phyloP scores from a whole-genome alignment of 805 yeast genomes.

The Ogataea corticis region DNA sequence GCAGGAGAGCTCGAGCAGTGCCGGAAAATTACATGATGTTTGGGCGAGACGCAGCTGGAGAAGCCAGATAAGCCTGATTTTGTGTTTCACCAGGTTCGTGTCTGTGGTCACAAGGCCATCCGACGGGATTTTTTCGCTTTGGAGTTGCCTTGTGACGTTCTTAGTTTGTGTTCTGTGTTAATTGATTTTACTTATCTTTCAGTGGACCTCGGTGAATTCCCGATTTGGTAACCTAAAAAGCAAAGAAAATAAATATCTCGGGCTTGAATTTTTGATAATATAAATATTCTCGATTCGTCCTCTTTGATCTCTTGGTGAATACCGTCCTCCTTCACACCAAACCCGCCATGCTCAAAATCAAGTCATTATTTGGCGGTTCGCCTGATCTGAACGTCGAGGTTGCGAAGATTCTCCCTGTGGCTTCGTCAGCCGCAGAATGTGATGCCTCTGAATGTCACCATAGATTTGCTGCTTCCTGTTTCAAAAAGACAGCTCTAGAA shows the following conservation, averaged over 20 bases:
- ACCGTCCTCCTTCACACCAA: neutral
- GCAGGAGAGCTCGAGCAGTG: neutral
- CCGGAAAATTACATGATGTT: neutral
- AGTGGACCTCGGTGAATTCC: neutral
- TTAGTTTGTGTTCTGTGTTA: too few relatives aligned
- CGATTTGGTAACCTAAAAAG: neutral
- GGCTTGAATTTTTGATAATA: neutral
- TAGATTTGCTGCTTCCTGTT: slow-evolving; percentile 25
- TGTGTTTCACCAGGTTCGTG: too few relatives aligned
- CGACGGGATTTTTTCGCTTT: too few relatives aligned
- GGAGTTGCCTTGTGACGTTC: too few relatives aligned
- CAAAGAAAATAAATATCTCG: neutral
- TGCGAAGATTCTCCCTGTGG: slow-evolving; percentile 40
- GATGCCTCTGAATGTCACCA: slow-evolving; percentile 45
- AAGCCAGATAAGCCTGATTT: too few relatives aligned
- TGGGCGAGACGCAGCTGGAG: too few relatives aligned
- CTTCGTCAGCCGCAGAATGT: slow-evolving; percentile 57
- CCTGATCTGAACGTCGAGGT: slow-evolving; percentile 31
- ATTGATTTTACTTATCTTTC: too few relatives aligned
- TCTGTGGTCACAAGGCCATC: too few relatives aligned
- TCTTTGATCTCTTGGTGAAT: too few relatives aligned
- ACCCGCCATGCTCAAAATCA: slow-evolving; percentile 23
- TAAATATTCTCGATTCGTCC: too few relatives aligned
- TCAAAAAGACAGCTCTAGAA: slow-evolving; percentile 39
- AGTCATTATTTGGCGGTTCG: slow-evolving; percentile 11